Evolutionary conservation across 306 rosid genomes (phyloP).

Genomic region (Quercus engelmannii): DNA sequence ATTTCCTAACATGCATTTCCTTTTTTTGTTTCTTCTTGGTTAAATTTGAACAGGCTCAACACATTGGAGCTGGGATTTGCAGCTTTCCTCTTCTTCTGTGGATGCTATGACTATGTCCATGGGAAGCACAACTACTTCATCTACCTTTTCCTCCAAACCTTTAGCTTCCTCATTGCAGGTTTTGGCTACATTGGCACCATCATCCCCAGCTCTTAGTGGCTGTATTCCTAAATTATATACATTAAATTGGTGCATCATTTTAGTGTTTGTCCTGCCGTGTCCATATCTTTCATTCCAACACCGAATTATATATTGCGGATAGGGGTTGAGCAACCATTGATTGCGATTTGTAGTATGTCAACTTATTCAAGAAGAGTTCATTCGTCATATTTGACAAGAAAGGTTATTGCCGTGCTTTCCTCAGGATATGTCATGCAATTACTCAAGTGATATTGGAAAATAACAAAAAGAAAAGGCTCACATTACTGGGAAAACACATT

Average conservation of each 20-base stretch:
- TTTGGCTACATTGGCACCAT: conserved; percentile 96
- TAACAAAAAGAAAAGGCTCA: conserved; percentile 13
- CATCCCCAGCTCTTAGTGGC: conserved; percentile 52
- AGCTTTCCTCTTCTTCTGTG: conserved; percentile 79
- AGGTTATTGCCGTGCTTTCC: conserved; percentile 33
- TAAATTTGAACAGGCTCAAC: conserved; percentile 53
- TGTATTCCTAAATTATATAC: conserved; percentile 3
- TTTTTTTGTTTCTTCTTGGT: conserved; percentile 14
- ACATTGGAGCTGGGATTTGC: conserved; percentile 91
- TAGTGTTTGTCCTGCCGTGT: conserved; percentile 30
- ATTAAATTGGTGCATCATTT: conserved; percentile 10
- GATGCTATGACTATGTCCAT: conserved; percentile 89
- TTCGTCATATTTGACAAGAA: conserved; percentile 26
- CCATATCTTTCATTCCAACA: conserved; percentile 38
- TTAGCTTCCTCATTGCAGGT: conserved; percentile 78
- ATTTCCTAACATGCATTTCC: background rate
- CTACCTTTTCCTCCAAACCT: conserved; percentile 92
- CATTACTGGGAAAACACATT: conserved; percentile 17
- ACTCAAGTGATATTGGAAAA: conserved; percentile 28
- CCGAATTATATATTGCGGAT: conserved; percentile 17
- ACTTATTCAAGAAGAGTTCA: conserved; percentile 26
- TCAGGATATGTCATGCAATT: conserved; percentile 6
- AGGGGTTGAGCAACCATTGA: conserved; percentile 25
- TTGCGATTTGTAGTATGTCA: conserved; percentile 35
- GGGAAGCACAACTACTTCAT: conserved; percentile 91